Conservation (phyloP, 495 filamentous ascomycete genomes). For the Filosporella fistucella region DNA sequence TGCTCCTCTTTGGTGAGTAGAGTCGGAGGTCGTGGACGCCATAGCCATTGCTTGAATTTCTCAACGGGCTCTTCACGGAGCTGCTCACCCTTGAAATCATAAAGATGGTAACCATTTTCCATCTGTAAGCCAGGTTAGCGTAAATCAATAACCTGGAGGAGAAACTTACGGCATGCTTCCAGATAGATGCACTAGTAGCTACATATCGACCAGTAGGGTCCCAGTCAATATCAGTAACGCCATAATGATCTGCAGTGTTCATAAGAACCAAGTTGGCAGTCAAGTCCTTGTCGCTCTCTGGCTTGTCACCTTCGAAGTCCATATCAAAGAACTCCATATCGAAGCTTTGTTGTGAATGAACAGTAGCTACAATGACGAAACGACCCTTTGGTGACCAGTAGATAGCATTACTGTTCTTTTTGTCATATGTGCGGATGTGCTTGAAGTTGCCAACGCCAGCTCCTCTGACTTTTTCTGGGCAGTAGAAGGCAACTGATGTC, state of each 20-base stretch:
- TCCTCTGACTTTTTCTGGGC: constrained; percentile 85
- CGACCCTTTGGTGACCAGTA: constrained; percentile 99
- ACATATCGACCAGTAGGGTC: constrained; percentile 94
- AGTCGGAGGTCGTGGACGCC: constrained; percentile 87
- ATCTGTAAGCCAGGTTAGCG: constrained; percentile 60
- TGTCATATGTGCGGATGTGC: constrained; percentile 86
- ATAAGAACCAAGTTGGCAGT: constrained; percentile 92
- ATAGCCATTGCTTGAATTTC: constrained; percentile 94
- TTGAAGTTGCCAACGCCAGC: constrained; percentile 83
- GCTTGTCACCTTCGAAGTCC: constrained; percentile 96
- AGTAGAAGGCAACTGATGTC: constrained; percentile 92
- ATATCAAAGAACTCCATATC: constrained; percentile 97
- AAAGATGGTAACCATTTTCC: constrained; percentile 98
- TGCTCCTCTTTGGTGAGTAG: constrained; percentile 92
- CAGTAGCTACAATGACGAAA: constrained; percentile 88
- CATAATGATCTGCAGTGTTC: constrained; percentile 91
- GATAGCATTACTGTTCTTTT: constrained; percentile 98
- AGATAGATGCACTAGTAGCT: constrained; percentile 83
- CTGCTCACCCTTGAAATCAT: constrained; percentile 88
- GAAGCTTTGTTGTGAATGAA: constrained; percentile 85
- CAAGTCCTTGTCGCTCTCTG: constrained; percentile 86
- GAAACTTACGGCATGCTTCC: constrained; percentile 84
- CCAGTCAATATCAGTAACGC: constrained; percentile 96
- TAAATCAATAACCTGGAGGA: constrained; percentile 5
- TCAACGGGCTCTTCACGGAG: constrained; percentile 91